These are phyloP conservation scores for Fragaria ananassa DNA, from an alignment of 306 rosid species.

Conservation along the genomic window DNA sequence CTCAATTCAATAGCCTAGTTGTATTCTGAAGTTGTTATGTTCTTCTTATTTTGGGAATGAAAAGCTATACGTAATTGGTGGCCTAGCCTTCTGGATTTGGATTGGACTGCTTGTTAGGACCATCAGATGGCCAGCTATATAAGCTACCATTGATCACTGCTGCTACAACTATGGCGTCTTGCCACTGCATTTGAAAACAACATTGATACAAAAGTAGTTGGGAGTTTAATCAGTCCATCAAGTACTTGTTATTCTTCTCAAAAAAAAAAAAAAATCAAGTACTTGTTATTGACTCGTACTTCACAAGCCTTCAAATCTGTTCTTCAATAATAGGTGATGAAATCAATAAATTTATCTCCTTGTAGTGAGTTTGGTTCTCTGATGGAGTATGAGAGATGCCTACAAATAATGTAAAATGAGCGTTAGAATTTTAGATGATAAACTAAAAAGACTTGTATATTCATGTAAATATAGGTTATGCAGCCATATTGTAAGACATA, in stretches of 20 bases:
- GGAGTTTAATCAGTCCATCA: neutral
- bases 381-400: neutral
- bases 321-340: neutral
- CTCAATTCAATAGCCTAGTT: neutral
- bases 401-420: neutral
- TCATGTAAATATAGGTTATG: neutral
- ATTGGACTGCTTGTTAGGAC: conserved; percentile 4
- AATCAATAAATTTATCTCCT: neutral
- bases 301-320: neutral
- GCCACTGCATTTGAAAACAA: neutral
- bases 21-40: neutral
- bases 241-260: neutral
- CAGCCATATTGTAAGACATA: too few species aligned
- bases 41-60: neutral
- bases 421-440: neutral
- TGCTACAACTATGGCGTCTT: neutral
- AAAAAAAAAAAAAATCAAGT: neutral
- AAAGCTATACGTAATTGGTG: neutral
- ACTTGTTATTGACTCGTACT: neutral
- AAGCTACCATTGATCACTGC: neutral
- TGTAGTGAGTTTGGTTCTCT: neutral
- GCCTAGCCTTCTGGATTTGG: neutral
- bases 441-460: neutral
- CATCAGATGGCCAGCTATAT: neutral
- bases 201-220: neutral